Evolutionary conservation across 2,329 filamentous ascomycete species (phyloP), one percentile per base, ranked within the genome.

Genomic region (Aureobasidium sp.): DNA sequence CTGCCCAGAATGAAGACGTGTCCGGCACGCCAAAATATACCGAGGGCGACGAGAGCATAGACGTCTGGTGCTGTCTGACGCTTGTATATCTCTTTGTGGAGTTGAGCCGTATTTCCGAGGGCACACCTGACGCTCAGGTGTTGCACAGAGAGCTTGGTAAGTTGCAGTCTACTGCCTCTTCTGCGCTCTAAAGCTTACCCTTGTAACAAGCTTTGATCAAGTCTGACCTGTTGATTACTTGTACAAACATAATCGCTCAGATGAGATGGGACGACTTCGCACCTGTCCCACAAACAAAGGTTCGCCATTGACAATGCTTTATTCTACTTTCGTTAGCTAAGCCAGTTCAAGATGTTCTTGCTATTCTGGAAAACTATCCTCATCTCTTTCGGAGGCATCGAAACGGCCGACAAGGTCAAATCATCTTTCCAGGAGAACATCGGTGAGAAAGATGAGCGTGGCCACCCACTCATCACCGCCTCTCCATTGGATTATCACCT

Each of bases 401-500:
- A 80, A 50, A 84, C 90, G 58, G 78, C 95, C 16, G 79, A 84
- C 25, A 77, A 81, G 54, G 79, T 88, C 29, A 97, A 96, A 68
- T 74, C 76, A 57, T 83, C 81, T 2, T 82, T 90, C 27, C 78
- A 78, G 49, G 65, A 68, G 11, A 53, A 53, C 4, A 74, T 77
- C 24, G 73, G 78, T 21, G 77, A 79, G 32, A 79, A 78, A 56
- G 71, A 75, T 57, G 71, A 68, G 35, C 83, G 83, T 61, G 80
- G 82, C 47, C 85, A 86, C 60, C 84, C 84, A n/a, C 75, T 87
- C 39, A 91, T 98, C 56, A 95, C 88, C 1, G 91, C 93, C 4
- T 96, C 91, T 1, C 93, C 93, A 4, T 74, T 98, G 10, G 93
- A 98, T 64, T 98, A 98, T 65, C 91, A 98, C 66, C 79, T 90